phyloP scores from a whole-genome alignment of 768 basidiomycete species.

The Pleurotus tuber-regium region DNA sequence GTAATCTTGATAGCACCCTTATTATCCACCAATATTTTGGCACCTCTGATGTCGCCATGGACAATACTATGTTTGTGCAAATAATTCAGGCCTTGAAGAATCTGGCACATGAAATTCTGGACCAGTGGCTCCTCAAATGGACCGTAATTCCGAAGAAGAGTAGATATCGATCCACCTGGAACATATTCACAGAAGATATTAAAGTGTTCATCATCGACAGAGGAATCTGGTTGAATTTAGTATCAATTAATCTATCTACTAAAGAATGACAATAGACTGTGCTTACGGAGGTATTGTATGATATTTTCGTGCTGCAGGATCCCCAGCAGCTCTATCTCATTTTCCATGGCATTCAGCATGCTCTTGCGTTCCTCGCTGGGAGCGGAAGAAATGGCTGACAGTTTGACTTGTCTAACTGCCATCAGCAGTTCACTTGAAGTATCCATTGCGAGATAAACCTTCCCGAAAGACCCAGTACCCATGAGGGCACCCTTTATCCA shows the following conservation, averaged over 20 bases:
- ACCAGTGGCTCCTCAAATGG: constrained; percentile 93
- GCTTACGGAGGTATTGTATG: constrained; percentile 90
- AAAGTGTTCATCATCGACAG: constrained; percentile 83
- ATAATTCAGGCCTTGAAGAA: constrained; percentile 54
- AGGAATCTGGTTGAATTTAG: constrained; percentile 78
- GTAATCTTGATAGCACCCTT: constrained; percentile 72
- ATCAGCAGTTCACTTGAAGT: constrained; percentile 86
- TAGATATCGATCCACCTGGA: constrained; percentile 91
- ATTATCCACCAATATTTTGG: constrained; percentile 70
- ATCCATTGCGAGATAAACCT: constrained; percentile 95
- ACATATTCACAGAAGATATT: constrained; percentile 99
- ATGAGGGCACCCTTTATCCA: constrained; percentile 98
- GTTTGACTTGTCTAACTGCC: constrained; percentile 97
- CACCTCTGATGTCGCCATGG: constrained; percentile 82
- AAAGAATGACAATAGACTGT: constrained; percentile 25
- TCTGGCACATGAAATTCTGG: constrained; percentile 90
- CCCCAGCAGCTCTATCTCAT: constrained; percentile 92
- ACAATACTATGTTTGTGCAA: constrained; percentile 77
- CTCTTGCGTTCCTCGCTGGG: constrained; percentile 92
- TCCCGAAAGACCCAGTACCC: constrained; percentile 92
- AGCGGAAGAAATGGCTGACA: constrained; percentile 76
- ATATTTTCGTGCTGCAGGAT: constrained; percentile 94
- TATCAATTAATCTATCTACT: not conserved
- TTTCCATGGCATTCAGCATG: constrained; percentile 89
- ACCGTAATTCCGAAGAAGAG: constrained; percentile 85